Percentiles rank a stretch among this genome's conserved stretches.
Conservation (phyloP, 257 asterid genomes). For the Phtheirospermum japonicum region DNA sequence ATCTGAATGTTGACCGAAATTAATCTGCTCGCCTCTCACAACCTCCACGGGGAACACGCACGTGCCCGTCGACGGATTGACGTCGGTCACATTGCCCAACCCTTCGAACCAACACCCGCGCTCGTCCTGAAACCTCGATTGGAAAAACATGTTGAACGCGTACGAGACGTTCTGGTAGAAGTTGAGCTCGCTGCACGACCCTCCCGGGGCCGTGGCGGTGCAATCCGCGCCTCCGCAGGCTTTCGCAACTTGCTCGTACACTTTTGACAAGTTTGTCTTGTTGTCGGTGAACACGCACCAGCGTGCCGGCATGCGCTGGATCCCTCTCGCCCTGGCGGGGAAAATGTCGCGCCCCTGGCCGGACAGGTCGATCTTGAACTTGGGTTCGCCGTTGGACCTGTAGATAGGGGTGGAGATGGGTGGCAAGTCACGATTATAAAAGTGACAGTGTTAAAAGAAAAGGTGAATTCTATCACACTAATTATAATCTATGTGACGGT, state of each 20-base stretch:
- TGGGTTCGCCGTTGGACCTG: slow-evolving; percentile 38
- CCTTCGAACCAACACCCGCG: not conserved
- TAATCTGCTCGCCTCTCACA: not conserved
- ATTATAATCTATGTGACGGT: too few relatives aligned
- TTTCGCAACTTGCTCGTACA: rapidly evolving
- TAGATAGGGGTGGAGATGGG: too few relatives aligned
- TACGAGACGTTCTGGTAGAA: not conserved
- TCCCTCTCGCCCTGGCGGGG: slow-evolving; percentile 33
- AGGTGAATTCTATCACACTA: too few relatives aligned
- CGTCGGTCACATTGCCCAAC: not conserved
- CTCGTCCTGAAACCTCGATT: not conserved
- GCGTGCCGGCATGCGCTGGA: slow-evolving; percentile 36
- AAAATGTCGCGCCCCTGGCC: slow-evolving; percentile 34
- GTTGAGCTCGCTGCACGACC: slow-evolving; percentile 33
- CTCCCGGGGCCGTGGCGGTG: slow-evolving; percentile 22
- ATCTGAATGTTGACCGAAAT: not conserved
- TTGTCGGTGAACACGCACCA: slow-evolving; percentile 31
- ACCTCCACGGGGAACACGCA: slow-evolving; percentile 17
- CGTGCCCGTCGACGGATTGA: not conserved
- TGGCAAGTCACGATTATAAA: too few relatives aligned
- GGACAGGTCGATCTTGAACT: slow-evolving; percentile 39
- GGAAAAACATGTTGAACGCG: slow-evolving; percentile 11
- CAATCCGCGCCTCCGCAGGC: slow-evolving; percentile 29
- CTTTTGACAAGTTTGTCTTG: not conserved
- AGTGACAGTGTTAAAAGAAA: too few relatives aligned